phyloP scores from a whole-genome alignment of 2,329 filamentous ascomycete species.

The Fusarium poae region DNA sequence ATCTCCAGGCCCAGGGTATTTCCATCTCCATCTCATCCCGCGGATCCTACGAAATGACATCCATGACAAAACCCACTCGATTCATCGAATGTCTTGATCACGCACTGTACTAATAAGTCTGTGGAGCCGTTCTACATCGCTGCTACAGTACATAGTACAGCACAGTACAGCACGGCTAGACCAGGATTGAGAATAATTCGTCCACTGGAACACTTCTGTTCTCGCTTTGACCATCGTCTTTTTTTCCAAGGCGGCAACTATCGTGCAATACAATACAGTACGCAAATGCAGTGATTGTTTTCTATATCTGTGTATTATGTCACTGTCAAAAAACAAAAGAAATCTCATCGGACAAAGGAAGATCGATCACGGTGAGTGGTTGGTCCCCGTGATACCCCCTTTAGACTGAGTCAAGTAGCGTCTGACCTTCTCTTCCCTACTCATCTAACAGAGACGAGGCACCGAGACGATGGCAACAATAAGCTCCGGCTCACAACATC shows the following conservation, averaged over 20 bases:
- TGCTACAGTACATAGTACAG: slow-evolving; percentile 1
- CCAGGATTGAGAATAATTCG: slow-evolving; percentile 10
- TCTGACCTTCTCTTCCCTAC: slow-evolving; percentile 42
- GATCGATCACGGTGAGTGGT: slow-evolving; percentile 12
- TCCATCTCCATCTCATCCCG: slow-evolving; percentile 33
- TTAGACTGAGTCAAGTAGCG: slow-evolving; percentile 43
- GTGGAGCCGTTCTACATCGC: slow-evolving; percentile 28
- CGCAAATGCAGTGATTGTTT: not conserved
- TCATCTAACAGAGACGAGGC: slow-evolving; percentile 41
- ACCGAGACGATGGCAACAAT: slow-evolving; percentile 36
- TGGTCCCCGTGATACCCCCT: slow-evolving; percentile 33
- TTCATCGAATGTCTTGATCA: slow-evolving; percentile 17
- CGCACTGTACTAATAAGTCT: slow-evolving; percentile 24
- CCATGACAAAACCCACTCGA: slow-evolving; percentile 31
- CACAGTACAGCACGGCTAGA: slow-evolving; percentile 8
- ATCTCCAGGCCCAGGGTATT: slow-evolving; percentile 15
- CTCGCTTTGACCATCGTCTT: slow-evolving; percentile 11
- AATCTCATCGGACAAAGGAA: slow-evolving; percentile 22
- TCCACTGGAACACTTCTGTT: slow-evolving; percentile 4
- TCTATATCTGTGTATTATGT: not conserved
- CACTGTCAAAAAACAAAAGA: slow-evolving; percentile 6
- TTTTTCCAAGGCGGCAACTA: slow-evolving; percentile 6
- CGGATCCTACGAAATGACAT: slow-evolving; percentile 36
- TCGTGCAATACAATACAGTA: slow-evolving; percentile 10
- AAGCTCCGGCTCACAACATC: slow-evolving; percentile 38